These are phyloP conservation scores for Spirogloea muscicola DNA, from an alignment of 139 green algal species.

Conservation along the genomic window DNA sequence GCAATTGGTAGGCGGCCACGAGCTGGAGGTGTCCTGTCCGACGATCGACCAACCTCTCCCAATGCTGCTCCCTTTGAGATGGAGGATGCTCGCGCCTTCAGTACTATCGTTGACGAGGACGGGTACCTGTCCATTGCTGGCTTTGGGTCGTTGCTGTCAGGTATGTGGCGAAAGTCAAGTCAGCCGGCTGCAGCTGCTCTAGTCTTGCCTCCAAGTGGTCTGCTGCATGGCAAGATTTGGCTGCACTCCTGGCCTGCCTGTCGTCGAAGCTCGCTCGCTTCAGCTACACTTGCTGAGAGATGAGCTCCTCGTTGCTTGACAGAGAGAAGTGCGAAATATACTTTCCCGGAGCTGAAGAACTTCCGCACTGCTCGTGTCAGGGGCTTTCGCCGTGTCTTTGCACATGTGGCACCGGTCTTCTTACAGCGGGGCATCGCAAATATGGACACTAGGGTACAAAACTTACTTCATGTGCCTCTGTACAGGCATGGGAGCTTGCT, in stretches of 20 bases:
- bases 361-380: constrained; percentile 66
- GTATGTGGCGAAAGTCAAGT: constrained; percentile 5
- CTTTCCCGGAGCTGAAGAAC: constrained; percentile 74
- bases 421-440: constrained; percentile 74
- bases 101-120: constrained; percentile 12
- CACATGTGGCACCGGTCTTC: constrained; percentile 79
- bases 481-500: too few species aligned
- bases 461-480: too few species aligned
- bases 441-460: constrained; percentile 60
- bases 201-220: background rate
- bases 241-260: too few species aligned
- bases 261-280: background rate
- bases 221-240: background rate
- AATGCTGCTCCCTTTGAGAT: too few species aligned
- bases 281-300: background rate
- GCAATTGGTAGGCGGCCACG: too few species aligned
- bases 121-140: constrained; percentile 26
- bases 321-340: constrained; percentile 61
- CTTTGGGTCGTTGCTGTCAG: constrained; percentile 40
- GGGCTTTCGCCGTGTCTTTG: constrained; percentile 80
- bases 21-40: too few species aligned
- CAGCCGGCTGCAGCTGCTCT: background rate
- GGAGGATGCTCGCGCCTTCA: too few species aligned
- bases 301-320: constrained; percentile 61
- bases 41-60: too few species aligned